Evolutionary conservation across 768 basidiomycete species (phyloP), one percentile per base, ranked within the genome.

Genomic region (Fomitopsis serialis): DNA sequence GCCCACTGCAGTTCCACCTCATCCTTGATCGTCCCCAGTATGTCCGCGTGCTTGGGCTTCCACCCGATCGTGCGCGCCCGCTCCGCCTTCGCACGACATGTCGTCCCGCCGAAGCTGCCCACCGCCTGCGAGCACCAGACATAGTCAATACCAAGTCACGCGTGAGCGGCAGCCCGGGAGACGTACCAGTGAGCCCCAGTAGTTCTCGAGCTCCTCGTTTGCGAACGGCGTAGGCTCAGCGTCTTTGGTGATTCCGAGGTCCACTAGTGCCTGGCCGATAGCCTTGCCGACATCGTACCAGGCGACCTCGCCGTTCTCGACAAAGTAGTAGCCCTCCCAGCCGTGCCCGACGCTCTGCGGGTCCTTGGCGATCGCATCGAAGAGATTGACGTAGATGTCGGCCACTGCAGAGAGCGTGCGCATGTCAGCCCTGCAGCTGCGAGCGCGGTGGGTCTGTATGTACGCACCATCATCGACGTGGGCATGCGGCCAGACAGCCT

Each of bases 401-500:
- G 72, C 73, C 25, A 74, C 79, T 80, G 58, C n/a, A n/a, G n/a
- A n/a, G n/a, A n/a, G n/a, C n/a, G n/a, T n/a, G n/a, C n/a, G n/a
- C n/a, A n/a, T n/a, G n/a, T n/a, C n/a, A n/a, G n/a, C n/a, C n/a
- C n/a, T n/a, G n/a, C n/a, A n/a, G n/a, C n/a, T n/a, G n/a, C n/a
- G n/a, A n/a, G n/a, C n/a, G n/a, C n/a, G n/a, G n/a, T n/a, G n/a
- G n/a, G n/a, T n/a, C n/a, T n/a, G n/a, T n/a, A n/a, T n/a, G n/a
- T 17, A 52, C 72, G 35, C 54, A 81, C 81, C 67, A 34, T 85
- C 82, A 42, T 76, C 66, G 48, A 84, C 73, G 54, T 82, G 74
- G 19, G 85, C 77, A 55, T 80, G 70, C 0, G 77, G 74, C 84
- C 82, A 87, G 6, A 80, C 42, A 50, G 85, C 82, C 60, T 73